Conservation (phyloP, 495 filamentous ascomycete genomes). For the Tuber indicum region DNA sequence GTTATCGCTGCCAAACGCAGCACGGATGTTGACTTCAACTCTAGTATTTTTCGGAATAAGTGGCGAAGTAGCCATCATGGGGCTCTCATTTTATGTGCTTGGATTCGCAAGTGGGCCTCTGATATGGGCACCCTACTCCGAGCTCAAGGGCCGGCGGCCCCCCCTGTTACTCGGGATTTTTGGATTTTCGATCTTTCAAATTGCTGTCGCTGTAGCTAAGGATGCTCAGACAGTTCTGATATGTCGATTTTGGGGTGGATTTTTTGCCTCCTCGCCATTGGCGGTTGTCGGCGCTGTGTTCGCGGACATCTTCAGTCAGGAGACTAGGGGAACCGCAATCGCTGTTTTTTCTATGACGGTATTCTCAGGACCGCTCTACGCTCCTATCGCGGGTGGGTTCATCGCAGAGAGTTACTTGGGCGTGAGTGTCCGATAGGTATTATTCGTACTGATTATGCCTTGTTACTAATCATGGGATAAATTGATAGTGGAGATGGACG, state of each 20-base stretch:
- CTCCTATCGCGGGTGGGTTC: constrained; percentile 80
- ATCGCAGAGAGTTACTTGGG: constrained; percentile 57
- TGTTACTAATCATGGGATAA: constrained; percentile 45
- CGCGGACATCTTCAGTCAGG: constrained; percentile 79
- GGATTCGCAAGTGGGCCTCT: constrained; percentile 64
- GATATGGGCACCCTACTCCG: constrained; percentile 67
- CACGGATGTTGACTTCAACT: constrained; percentile 1
- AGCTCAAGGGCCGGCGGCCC: constrained; percentile 66
- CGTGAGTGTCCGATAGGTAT: neutral
- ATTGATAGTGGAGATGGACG: constrained; percentile 69
- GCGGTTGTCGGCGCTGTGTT: constrained; percentile 83
- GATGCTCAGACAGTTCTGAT: constrained; percentile 78
- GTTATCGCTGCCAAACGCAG: neutral
- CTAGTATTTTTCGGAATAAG: constrained; percentile 50
- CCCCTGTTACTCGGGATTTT: constrained; percentile 69
- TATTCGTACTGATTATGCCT: neutral
- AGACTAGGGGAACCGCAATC: constrained; percentile 69
- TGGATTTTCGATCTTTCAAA: constrained; percentile 69
- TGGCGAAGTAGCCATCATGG: constrained; percentile 56
- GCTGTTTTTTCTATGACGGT: constrained; percentile 79
- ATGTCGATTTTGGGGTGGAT: constrained; percentile 75
- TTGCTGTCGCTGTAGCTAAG: constrained; percentile 65
- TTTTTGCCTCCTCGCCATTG: constrained; percentile 68
- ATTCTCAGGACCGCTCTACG: constrained; percentile 73
- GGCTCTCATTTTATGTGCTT: constrained; percentile 63